Percentiles rank a stretch among this genome's conserved stretches.
These are phyloP conservation scores for Ustilago loliicola DNA, from an alignment of 1,284 basidiomycete genomes.

Conservation along the genomic window DNA sequence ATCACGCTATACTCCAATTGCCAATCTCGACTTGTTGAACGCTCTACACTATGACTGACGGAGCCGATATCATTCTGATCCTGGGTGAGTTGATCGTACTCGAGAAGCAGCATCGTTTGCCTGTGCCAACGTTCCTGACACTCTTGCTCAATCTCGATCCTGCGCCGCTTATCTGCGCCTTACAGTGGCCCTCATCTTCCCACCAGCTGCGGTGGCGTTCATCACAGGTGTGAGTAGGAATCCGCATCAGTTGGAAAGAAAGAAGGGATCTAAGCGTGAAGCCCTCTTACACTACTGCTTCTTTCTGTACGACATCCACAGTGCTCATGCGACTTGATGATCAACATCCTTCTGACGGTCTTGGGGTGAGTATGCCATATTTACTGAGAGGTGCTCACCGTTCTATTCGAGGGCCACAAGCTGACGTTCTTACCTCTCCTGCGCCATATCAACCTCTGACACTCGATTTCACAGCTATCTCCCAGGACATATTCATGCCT, in stretches of 20 bases:
- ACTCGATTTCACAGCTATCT: conserved; percentile 24
- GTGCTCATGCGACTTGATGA: conserved; percentile 76
- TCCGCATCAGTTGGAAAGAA: not conserved
- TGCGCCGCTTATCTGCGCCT: not conserved
- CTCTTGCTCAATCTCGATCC: not conserved
- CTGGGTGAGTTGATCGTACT: conserved; percentile 37
- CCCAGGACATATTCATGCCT: conserved; percentile 50
- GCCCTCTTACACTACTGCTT: not conserved
- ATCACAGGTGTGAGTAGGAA: conserved; percentile 75
- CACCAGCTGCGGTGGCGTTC: conserved; percentile 76
- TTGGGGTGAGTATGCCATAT: conserved; percentile 70
- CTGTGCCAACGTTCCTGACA: not conserved
- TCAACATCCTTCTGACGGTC: conserved; percentile 82
- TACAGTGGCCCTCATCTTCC: conserved; percentile 77
- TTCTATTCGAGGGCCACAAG: not conserved
- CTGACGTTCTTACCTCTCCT: not conserved
- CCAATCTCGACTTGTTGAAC: not conserved
- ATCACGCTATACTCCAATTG: not conserved
- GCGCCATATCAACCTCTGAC: not conserved
- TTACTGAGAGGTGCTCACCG: no score
- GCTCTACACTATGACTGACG: conserved; percentile 31
- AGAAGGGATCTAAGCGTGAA: not conserved
- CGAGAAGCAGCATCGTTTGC: not conserved
- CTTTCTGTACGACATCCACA: not conserved
- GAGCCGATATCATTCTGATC: conserved; percentile 50